Conservation (phyloP, 106 monocot species). For the Dendrobium officinale region DNA sequence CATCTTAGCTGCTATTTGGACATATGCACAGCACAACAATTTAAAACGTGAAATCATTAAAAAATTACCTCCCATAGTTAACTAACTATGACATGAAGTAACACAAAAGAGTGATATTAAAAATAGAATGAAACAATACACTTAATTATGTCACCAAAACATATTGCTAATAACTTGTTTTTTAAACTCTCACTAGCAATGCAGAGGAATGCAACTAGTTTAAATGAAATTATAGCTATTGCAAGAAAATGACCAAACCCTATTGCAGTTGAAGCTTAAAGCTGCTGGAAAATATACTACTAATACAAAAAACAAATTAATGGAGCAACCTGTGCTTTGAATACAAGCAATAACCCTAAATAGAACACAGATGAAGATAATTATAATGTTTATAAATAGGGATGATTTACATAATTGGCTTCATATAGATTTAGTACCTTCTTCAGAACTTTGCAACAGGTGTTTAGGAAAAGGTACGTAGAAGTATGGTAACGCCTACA, state of each 20-base stretch:
- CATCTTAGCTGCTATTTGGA: not conserved
- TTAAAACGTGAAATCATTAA: not conserved
- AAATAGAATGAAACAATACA: not conserved
- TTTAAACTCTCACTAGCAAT: not conserved
- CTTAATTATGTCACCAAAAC: not conserved
- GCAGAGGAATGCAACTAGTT: not conserved
- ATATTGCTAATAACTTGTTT: not conserved
- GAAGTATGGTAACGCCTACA: conserved; percentile 91
- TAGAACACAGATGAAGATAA: not conserved
- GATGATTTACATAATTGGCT: not conserved
- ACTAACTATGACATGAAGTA: not conserved
- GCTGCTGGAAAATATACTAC: not conserved
- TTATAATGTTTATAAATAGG: not conserved
- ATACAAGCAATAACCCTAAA: not conserved
- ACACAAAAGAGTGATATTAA: not conserved
- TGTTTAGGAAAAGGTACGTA: conserved; percentile 64
- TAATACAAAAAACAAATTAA: not conserved
- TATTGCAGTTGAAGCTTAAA: not conserved
- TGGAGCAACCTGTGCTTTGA: not conserved
- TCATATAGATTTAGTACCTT: conserved; percentile 36
- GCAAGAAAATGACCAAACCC: not conserved
- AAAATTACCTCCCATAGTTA: not conserved
- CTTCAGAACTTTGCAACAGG: conserved; percentile 28
- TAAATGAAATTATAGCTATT: not conserved
- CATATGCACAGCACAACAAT: not conserved